Base-by-base conservation (phyloP, 108 stramenopile genomes). In the Pseudonitzschia multiseries region DNA sequence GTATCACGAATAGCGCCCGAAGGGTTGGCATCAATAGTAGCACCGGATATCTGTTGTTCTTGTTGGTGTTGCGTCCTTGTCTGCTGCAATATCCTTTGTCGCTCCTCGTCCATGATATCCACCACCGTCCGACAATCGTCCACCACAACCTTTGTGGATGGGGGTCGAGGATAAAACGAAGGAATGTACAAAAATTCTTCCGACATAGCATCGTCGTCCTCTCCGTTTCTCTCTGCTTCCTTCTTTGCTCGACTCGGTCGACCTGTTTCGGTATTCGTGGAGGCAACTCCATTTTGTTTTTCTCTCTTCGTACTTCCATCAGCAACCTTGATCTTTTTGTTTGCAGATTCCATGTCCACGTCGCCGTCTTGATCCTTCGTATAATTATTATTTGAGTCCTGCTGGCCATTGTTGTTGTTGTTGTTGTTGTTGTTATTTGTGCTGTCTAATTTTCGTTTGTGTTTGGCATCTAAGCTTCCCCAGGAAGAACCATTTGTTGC, bases 101-200 rank as follows among this genome's bases (percentile, higher is more conserved):
- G 29, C 24, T 57, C 52, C 14, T 70, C 56, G 40, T 70, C 56
- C 31, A 24, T 36, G 2, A 24, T 33, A 62, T 76, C 80, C 60
- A 73, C 70, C 10, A 73, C 72, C 42, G 71, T 78, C 14, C 64
- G 41, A 9, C 48, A 1, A 46, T 66, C 64, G 21, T 74, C 44
- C 26, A 54, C 50, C 6, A 64, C 60, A 14, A 44, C 28, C 70
- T 60, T 57, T 17, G 62, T 70, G 22, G 72, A 42, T 13, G 79
- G 79, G 15, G 70, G 60, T 8, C 53, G 52, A 1, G 82, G 82
- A 72, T 78, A 83, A 53, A 78, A 83, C 27, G 72, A 68, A 15
- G 78, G 78, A 27, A 69, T 46, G 44, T 69, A 57, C 13, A 54
- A 12, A 36, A 40, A 46, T 41, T 46, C 29, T 1, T 31, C 67